Evolutionary conservation across 495 filamentous ascomycete species (phyloP).

Genomic region (Bombardia bombarda): DNA sequence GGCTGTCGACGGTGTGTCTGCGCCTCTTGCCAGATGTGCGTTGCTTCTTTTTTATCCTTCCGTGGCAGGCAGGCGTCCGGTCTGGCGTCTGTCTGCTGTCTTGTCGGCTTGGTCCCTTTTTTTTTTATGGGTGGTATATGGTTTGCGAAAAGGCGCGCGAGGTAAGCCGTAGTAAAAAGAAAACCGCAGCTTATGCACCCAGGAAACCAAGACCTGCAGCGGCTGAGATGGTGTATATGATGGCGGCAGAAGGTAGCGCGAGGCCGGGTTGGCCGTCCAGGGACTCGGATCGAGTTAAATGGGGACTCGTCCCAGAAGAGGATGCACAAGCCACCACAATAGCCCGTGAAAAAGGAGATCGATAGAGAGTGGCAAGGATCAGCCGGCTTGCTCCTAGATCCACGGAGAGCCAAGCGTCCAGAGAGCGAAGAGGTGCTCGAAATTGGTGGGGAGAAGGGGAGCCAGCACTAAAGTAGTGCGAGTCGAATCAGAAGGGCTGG

Average conservation of each 20-base stretch:
- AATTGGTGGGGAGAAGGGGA: constrained; percentile 6
- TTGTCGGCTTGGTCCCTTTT: too few relatives aligned
- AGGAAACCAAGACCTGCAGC: constrained; percentile 19
- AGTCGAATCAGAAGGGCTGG: constrained; percentile 10
- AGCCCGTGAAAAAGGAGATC: constrained; percentile 1
- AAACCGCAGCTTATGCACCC: too few relatives aligned
- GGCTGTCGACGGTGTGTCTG: constrained; percentile 21
- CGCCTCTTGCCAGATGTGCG: not conserved
- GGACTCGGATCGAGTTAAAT: constrained; percentile 13
- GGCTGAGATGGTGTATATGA: constrained; percentile 29
- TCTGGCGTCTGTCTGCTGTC: constrained; percentile 20
- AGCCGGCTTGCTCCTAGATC: constrained; percentile 2
- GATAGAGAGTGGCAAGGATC: constrained; percentile 11
- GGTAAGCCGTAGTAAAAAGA: too few relatives aligned
- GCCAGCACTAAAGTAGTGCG: constrained; percentile 12
- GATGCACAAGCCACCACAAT: constrained; percentile 5
- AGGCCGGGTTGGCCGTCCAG: constrained; percentile 8
- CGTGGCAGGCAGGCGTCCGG: constrained; percentile 3
- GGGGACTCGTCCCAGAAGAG: constrained; percentile 4
- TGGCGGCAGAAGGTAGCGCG: constrained; percentile 19
- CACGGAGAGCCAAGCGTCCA: constrained; percentile 6
- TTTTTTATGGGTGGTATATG: too few relatives aligned
- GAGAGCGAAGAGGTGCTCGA: constrained; percentile 1
- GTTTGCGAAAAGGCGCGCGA: too few relatives aligned
- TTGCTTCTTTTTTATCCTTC: not conserved